Evolutionary conservation across 163 green algal species (phyloP), one percentile per base, ranked within the genome.

Genomic region (Scenedesmus sp.): DNA sequence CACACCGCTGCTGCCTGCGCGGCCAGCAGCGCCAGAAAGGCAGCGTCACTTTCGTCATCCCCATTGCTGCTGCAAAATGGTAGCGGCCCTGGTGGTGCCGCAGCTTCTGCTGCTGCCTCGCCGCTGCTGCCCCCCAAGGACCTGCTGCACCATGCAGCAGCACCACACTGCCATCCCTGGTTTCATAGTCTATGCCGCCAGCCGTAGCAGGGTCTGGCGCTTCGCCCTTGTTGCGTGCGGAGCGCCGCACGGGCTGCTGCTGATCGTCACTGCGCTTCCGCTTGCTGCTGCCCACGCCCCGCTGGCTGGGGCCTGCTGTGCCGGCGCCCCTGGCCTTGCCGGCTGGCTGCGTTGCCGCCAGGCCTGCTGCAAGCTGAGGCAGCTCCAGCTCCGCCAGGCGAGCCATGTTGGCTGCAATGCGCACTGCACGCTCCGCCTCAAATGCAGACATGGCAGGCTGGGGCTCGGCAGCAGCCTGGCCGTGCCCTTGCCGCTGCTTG

Each of bases 341-440:
- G 3, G 40, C 44, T 15, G 83, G 37, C 1, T 26, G 53, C 10
- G 20, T 68, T 40, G 93, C 86, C 30, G 89, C 86, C 20, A 93
- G 30, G 30, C 37, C 89, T 68, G 91, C 72, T 43, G 91, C 91
- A 18, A 95, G 65, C 33, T 81, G 40, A 2, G 93, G 93, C 24
- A 95, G 79, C 51, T 94, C 59, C 65, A 95, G 83, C 44, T 70
- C 65, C 76, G 88, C 51, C 35, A 95, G 83, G 24, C 89, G 90
- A 20, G 70, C 91, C 37, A 73, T 76, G 79, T 95, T 95, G 9
- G 76, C 33, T 49, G 93, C 91, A 40, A 94, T 94, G 6, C 90
- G 79, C 22, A 59, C 91, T 13, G 78, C 85, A 30, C 93, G 80
- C 40, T 93, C 59, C 2, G 83, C 51, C n/a, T 94, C 92, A 42